Base-by-base conservation (phyloP, 1,284 basidiomycete genomes). In the Dichomitus squalens region DNA sequence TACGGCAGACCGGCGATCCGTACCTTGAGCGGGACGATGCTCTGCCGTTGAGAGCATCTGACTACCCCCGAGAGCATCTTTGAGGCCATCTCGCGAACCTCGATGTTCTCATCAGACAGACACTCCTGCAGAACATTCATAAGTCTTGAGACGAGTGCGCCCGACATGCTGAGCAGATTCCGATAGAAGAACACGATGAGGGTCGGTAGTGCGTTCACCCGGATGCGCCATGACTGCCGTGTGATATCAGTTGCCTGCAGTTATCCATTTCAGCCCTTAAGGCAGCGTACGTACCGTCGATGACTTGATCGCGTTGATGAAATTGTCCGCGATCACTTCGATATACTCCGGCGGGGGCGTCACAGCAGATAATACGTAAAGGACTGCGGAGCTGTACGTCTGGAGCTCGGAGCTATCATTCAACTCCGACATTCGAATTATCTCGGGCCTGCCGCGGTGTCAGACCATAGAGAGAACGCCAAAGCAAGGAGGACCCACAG, bases 31-130 rank as follows among this genome's bases (percentile, higher is more conserved):
- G 90, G 87, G 49, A 92, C 76, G 65, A 98, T 95, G 67, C 90
- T 92, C 58, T 92, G 85, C 53, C 96, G 83, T 72, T 98, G 95
- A 11, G 95, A 96, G 70, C 95, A 97, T 61, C 96, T 84, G 35
- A 99, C 85, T 64, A 99, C 88, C 20, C 94, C 92, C 18, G 92
- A 91, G 33, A 99, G 78, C 39, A 93, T 92, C 75, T 89, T 89
- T 4, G 92, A 92, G n/a, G 94, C 92, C 82, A 92, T 95, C 72
- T 95, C 93, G 59, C 95, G 85, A 29, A 98, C 95, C 76, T 98
- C 95, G 52, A 96, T 88, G 69, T 96, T 96, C 69, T 93, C 90
- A 71, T 98, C 95, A 25, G 84, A 81, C 49, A 98, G 77, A 70
- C 95, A 95, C 49, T 89, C 85, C 27, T 93, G 80, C 47, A 96